A percentile compares a stretch with the other conserved stretches of the same genome.
Conservation (phyloP, 208 protist genomes). For the Wallacemonas sp. region DNA sequence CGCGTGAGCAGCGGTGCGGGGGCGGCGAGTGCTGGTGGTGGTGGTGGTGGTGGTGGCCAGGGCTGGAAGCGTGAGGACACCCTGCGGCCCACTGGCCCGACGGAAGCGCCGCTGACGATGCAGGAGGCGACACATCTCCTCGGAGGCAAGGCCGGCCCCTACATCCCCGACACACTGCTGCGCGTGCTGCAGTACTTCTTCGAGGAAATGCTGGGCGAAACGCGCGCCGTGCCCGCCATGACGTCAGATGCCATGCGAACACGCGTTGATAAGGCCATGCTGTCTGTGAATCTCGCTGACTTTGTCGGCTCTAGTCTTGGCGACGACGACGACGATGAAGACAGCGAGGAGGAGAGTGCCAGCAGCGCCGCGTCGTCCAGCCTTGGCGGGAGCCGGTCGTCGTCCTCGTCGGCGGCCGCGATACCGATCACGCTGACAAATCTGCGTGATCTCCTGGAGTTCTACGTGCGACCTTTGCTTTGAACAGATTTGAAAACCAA, state of each 20-base stretch:
- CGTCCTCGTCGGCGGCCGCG: not conserved
- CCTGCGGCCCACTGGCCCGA: not conserved
- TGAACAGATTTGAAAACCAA: slow-evolving; percentile 9
- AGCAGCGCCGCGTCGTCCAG: not conserved
- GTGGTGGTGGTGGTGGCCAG: not conserved
- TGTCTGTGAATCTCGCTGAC: slow-evolving; percentile 50
- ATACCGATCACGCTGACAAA: slow-evolving; percentile 34
- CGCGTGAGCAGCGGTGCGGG: not conserved
- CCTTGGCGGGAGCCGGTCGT: not conserved
- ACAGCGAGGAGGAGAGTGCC: slow-evolving; percentile 17
- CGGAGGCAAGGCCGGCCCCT: slow-evolving; percentile 19
- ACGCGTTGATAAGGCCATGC: slow-evolving; percentile 69
- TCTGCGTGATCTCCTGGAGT: slow-evolving; percentile 36
- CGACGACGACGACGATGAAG: slow-evolving; percentile 46
- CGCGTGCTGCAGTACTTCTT: slow-evolving; percentile 58
- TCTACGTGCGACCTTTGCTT: slow-evolving; percentile 46
- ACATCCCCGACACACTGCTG: slow-evolving; percentile 49
- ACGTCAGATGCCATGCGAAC: slow-evolving; percentile 58
- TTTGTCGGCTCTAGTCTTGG: slow-evolving; percentile 46
- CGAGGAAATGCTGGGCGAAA: slow-evolving; percentile 53
- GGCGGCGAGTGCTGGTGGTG: not conserved
- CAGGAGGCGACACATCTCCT: slow-evolving; percentile 9
- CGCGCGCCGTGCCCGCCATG: slow-evolving; percentile 53
- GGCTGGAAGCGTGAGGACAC: slow-evolving; percentile 10
- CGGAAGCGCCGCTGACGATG: not conserved